These are phyloP conservation scores for Millerozyma miso DNA, from an alignment of 805 yeast genomes.

Conservation along the genomic window DNA sequence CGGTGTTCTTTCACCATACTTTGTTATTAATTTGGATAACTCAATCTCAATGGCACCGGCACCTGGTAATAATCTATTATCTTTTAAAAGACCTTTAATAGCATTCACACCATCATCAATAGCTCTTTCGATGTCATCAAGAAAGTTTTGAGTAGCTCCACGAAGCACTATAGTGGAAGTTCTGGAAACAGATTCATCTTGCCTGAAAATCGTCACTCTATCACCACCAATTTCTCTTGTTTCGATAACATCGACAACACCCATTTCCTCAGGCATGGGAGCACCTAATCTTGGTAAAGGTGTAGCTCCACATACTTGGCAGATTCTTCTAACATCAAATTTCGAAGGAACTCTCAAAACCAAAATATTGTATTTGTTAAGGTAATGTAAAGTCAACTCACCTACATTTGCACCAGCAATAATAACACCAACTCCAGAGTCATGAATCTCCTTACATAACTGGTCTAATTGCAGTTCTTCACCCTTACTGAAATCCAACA, in stretches of 20 bases:
- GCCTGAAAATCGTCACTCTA: slow-evolving; percentile 90
- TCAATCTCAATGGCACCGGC: slow-evolving; percentile 96
- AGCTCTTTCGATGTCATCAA: slow-evolving; percentile 95
- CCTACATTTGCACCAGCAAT: slow-evolving; percentile 95
- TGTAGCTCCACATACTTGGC: slow-evolving; percentile 96
- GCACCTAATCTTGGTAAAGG: slow-evolving; percentile 93
- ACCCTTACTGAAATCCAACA: slow-evolving; percentile 93
- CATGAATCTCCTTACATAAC: slow-evolving; percentile 75
- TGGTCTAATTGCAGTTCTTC: slow-evolving; percentile 92
- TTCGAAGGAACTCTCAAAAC: slow-evolving; percentile 89
- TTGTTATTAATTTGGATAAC: slow-evolving; percentile 70
- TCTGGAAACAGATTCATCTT: slow-evolving; percentile 59
- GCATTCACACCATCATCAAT: slow-evolving; percentile 95
- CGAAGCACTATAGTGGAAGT: slow-evolving; percentile 92
- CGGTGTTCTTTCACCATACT: slow-evolving; percentile 89
- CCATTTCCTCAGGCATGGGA: slow-evolving; percentile 93
- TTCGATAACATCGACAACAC: slow-evolving; percentile 80
- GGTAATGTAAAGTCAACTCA: slow-evolving; percentile 86
- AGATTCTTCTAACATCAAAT: slow-evolving; percentile 88
- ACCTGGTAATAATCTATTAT: slow-evolving; percentile 78
- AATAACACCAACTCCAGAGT: slow-evolving; percentile 81
- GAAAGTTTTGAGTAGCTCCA: slow-evolving; percentile 91
- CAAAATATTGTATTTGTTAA: slow-evolving; percentile 80
- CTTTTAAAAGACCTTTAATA: slow-evolving; percentile 83
- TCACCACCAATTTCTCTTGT: slow-evolving; percentile 96